Base-by-base conservation (phyloP, 73 alveolate species). In the Diophrys appendiculata region DNA sequence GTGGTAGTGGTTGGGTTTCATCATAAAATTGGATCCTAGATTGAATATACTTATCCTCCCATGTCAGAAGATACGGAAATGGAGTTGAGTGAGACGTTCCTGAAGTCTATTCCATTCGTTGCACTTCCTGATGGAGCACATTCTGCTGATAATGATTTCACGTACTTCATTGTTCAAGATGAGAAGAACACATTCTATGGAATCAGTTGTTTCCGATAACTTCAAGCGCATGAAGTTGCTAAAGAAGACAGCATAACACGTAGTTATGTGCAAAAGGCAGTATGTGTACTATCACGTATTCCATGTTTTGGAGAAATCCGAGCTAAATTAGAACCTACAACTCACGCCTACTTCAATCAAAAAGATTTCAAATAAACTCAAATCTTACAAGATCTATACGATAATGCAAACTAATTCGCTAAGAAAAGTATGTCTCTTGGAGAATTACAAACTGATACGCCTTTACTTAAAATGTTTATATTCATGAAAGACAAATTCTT, bases 41-140 rank as follows among this genome's bases (percentile, higher is more conserved):
- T 85, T n/a, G 93, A 85, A 68, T 76, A 67, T 72, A 69, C 78
- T 24, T 79, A 85, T 35, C 89, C 89, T 28, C 93, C 93, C 0
- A 60, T 78, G 25, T 43, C 69, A 18, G 85, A 85, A 34, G 89
- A 78, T 33, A 52, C 22, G 11, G 72, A 78, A 13, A 75, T 26
- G 32, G 81, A 85, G 65, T 31, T 81, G 2, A 54, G 83, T 31
- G 86, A 67, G 33, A 75, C 80, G 22, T 69, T 79, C 56, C 54
- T 69, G 30, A 70, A 79, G 77, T 68, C 76, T 0, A 84, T 85
- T 0, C 86, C 88, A 33, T 70, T 78, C 33, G 54, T 85, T 22
- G 93, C 88, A 1, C 80, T 85, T 28, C 93, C 93, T 18, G 93
- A 85, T 71, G 93, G 93, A 13, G 54, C 89, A 32, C 93, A 85